These are phyloP conservation scores for Pisolithus marmoratus DNA, from an alignment of 768 basidiomycete genomes.

Conservation along the genomic window DNA sequence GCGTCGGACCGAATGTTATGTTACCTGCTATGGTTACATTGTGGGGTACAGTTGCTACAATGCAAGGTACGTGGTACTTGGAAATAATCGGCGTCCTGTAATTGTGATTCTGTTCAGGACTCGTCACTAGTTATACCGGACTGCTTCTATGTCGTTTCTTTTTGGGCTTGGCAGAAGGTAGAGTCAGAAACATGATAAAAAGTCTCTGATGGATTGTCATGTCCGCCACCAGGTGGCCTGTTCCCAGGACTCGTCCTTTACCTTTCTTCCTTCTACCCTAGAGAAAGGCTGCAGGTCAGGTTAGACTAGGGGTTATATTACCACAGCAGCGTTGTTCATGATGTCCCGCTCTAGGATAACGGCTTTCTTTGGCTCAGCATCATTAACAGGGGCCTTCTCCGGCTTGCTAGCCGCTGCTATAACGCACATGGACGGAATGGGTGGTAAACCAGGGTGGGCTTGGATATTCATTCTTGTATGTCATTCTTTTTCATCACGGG, in stretches of 20 bases:
- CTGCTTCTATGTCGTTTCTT: too few relatives aligned
- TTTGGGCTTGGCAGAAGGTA: too few relatives aligned
- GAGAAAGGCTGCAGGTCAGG: slow-evolving; percentile 22
- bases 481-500: background rate
- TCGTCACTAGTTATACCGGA: too few relatives aligned
- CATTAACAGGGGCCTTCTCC: slow-evolving; percentile 56
- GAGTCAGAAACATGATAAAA: too few relatives aligned
- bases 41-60: slow-evolving; percentile 64
- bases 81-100: too few relatives aligned
- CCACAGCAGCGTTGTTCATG: slow-evolving; percentile 3
- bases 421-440: slow-evolving; percentile 45
- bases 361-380: slow-evolving; percentile 37
- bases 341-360: slow-evolving; percentile 27
- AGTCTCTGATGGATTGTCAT: too few relatives aligned
- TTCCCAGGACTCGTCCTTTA: slow-evolving; percentile 57
- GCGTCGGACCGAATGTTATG: slow-evolving; percentile 49
- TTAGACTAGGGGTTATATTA: background rate
- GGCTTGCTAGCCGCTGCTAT: slow-evolving; percentile 61
- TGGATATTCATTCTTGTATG: slow-evolving; percentile 56
- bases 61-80: slow-evolving; percentile 43
- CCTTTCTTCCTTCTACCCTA: slow-evolving; percentile 45
- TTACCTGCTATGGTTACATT: slow-evolving; percentile 57
- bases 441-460: slow-evolving; percentile 52
- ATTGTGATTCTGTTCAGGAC: too few relatives aligned
- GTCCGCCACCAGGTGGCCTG: slow-evolving; percentile 41